Percentiles rank a stretch among this genome's conserved stretches.
Conservation (phyloP, 2,329 filamentous ascomycete genomes). For the Magnaporthiopsis incrustans region DNA sequence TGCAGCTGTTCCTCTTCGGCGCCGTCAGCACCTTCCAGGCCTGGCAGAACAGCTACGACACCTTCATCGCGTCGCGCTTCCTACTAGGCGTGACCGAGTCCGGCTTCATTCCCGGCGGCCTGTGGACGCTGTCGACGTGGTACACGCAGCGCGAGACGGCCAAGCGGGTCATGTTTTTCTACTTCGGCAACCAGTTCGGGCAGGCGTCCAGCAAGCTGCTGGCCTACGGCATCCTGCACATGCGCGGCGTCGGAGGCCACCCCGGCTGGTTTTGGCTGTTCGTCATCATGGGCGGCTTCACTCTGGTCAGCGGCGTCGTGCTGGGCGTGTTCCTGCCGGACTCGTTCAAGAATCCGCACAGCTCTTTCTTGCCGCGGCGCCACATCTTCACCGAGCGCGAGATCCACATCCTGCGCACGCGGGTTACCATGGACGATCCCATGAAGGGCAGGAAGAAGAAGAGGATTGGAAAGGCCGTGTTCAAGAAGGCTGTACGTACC, state of each 20-base stretch:
- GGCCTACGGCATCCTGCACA: constrained; percentile 39
- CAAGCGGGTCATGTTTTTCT: constrained; percentile 45
- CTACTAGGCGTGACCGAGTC: constrained; percentile 45
- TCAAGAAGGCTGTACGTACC: constrained; percentile 32
- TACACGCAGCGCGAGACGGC: constrained; percentile 44
- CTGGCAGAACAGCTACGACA: constrained; percentile 37
- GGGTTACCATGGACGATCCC: constrained; percentile 34
- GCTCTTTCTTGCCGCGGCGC: constrained; percentile 29
- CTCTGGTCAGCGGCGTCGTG: constrained; percentile 33
- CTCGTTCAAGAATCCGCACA: constrained; percentile 33
- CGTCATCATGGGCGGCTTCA: constrained; percentile 42
- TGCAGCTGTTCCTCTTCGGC: constrained; percentile 45
- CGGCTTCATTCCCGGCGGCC: constrained; percentile 45
- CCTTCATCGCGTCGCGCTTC: constrained; percentile 41
- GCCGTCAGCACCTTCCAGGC: constrained; percentile 46
- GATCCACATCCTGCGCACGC: constrained; percentile 31
- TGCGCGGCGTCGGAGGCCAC: constrained; percentile 37
- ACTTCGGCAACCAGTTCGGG: constrained; percentile 46
- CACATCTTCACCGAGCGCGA: constrained; percentile 30
- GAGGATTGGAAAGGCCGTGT: constrained; percentile 33
- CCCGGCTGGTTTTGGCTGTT: constrained; percentile 53
- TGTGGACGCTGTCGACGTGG: constrained; percentile 46
- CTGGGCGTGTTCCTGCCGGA: constrained; percentile 36
- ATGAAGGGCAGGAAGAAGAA: constrained; percentile 41
- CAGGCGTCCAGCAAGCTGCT: constrained; percentile 32